These are phyloP conservation scores for Podaxis sp. DNA, from an alignment of 768 basidiomycete species.

Conservation along the genomic window DNA sequence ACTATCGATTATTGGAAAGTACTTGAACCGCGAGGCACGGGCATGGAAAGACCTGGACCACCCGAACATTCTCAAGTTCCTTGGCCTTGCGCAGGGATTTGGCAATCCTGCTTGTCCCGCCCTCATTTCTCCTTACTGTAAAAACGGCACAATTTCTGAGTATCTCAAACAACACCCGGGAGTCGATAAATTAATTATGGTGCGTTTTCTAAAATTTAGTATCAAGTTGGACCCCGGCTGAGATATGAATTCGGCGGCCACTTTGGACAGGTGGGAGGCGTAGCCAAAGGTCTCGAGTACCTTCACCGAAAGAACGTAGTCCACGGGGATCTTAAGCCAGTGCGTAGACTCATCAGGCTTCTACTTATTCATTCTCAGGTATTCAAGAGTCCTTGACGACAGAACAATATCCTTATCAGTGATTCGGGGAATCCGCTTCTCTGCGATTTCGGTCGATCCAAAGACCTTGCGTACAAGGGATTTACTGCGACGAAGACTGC, in stretches of 20 bases:
- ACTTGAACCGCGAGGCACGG: background rate
- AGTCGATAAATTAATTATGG: background rate
- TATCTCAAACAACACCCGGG: background rate
- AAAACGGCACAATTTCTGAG: background rate
- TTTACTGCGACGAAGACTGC: background rate
- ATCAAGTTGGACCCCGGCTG: background rate
- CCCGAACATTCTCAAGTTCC: background rate
- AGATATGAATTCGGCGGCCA: no score
- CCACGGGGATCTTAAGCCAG: slow-evolving; percentile 80
- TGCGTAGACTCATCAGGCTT: slow-evolving; percentile 17
- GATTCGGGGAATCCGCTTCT: background rate
- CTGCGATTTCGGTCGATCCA: background rate
- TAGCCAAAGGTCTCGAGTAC: slow-evolving; percentile 80
- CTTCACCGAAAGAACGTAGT: slow-evolving; percentile 63
- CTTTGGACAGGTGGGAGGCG: slow-evolving; percentile 48
- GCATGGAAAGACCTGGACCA: background rate
- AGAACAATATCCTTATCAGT: background rate
- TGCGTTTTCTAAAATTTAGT: background rate
- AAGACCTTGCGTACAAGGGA: background rate
- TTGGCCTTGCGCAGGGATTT: background rate
- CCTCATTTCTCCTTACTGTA: background rate
- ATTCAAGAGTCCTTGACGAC: background rate
- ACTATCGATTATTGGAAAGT: background rate
- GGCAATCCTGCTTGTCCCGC: background rate
- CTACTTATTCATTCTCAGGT: background rate